These are phyloP conservation scores for Malassezia sp. DNA, from an alignment of 1,284 basidiomycete genomes.

Conservation along the genomic window DNA sequence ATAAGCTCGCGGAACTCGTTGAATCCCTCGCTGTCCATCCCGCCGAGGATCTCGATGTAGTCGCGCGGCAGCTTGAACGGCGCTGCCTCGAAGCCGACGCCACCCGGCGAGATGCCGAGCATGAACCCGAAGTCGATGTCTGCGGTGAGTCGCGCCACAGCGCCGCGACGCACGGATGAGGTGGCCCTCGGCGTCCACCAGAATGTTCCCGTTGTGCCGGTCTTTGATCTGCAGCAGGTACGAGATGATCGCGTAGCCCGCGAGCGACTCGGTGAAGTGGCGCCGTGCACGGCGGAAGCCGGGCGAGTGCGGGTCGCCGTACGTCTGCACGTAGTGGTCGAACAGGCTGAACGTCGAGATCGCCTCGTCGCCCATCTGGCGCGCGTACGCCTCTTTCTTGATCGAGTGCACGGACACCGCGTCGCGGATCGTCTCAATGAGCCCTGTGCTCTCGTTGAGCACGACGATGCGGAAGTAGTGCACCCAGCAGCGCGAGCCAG, in stretches of 20 bases:
- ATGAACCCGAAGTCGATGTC: slow-evolving; percentile 99
- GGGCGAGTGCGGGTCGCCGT: slow-evolving; percentile 29
- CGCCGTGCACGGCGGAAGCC: slow-evolving; percentile 56
- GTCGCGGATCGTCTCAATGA: slow-evolving; percentile 60
- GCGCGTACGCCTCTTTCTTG: slow-evolving; percentile 94
- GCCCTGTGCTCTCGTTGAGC: slow-evolving; percentile 78
- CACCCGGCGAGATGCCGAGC: slow-evolving; percentile 70
- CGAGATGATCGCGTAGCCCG: slow-evolving; percentile 78
- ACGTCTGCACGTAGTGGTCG: slow-evolving; percentile 40
- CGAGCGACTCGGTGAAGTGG: slow-evolving; percentile 78
- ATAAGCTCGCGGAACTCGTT: slow-evolving; percentile 77
- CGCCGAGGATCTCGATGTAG: slow-evolving; percentile 92
- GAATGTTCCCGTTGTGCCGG: slow-evolving; percentile 95
- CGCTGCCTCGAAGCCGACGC: slow-evolving; percentile 95
- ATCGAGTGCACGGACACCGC: slow-evolving; percentile 97
- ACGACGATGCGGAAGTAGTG: slow-evolving; percentile 68
- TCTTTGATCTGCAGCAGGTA: slow-evolving; percentile 97
- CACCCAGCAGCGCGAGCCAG: slow-evolving; percentile 35
- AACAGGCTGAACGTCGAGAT: slow-evolving; percentile 34
- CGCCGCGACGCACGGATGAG: too few relatives aligned
- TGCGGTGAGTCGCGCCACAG: too few relatives aligned
- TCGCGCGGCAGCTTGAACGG: slow-evolving; percentile 94
- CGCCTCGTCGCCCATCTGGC: slow-evolving; percentile 55
- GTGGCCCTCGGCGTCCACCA: slow-evolving; percentile 87
- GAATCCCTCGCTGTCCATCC: slow-evolving; percentile 65